These are phyloP conservation scores for Colletotrichum liriopes DNA, from an alignment of 2,329 filamentous ascomycete genomes.

Conservation along the genomic window DNA sequence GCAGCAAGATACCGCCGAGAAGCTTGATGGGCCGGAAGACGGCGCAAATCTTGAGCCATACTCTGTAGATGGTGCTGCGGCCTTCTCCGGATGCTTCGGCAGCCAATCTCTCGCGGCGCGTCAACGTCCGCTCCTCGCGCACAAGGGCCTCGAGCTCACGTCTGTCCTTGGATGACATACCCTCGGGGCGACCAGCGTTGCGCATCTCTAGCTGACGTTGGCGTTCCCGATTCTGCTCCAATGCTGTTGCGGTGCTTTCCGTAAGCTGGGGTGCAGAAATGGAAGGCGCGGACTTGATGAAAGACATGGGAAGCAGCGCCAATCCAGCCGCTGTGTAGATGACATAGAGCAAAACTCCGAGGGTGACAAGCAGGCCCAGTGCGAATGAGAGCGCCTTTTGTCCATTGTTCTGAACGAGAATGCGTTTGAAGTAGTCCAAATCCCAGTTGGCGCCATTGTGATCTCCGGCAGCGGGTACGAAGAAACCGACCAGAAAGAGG, in stretches of 20 bases:
- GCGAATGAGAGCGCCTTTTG: conserved; percentile 94
- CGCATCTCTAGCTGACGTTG: conserved; percentile 93
- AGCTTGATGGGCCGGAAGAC: conserved; percentile 92
- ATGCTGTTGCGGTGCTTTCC: conserved; percentile 82
- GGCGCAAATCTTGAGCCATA: conserved; percentile 86
- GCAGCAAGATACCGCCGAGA: conserved; percentile 83
- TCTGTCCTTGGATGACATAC: conserved; percentile 86
- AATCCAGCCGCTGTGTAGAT: conserved; percentile 92
- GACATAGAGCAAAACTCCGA: conserved; percentile 89
- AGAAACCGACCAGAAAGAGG: conserved; percentile 93
- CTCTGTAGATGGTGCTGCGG: conserved; percentile 79
- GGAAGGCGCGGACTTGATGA: conserved; percentile 93
- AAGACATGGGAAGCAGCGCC: conserved; percentile 87
- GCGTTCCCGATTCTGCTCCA: conserved; percentile 90
- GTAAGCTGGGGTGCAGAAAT: conserved; percentile 86
- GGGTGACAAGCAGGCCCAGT: conserved; percentile 87
- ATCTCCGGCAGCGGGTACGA: conserved; percentile 85
- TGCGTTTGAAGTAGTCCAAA: conserved; percentile 90
- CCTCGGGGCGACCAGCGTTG: conserved; percentile 81
- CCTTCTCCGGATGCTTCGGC: conserved; percentile 86
- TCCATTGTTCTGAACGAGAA: conserved; percentile 89
- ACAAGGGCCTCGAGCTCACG: conserved; percentile 89
- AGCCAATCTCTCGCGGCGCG: conserved; percentile 89
- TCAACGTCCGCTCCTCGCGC: conserved; percentile 92
- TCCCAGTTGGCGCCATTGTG: conserved; percentile 79